Evolutionary conservation across 306 rosid species (phyloP), one percentile per base, ranked within the genome.

Genomic region (Heteromeles arbutifolia): DNA sequence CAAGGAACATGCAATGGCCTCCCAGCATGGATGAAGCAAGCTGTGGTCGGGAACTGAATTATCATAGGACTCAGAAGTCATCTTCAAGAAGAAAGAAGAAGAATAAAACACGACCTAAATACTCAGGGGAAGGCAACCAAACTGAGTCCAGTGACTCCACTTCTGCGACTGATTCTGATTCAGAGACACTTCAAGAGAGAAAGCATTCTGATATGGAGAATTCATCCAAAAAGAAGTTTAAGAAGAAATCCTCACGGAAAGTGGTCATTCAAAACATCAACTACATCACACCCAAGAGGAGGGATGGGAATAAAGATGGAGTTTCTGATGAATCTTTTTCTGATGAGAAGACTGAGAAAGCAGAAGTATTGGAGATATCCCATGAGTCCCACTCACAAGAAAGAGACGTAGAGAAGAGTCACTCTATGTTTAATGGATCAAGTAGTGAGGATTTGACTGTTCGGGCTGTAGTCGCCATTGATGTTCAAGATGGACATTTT

Each of bases 251-350:
- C 70, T 78, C 88, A 25, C 75, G 91, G 71, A 87, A 87, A 58
- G 89, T 87, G 78, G 88, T 87, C 67, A 89, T 89, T 87, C 88
- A 87, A 68, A 89, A 89, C 73, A 89, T 89, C 79, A 87, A 89
- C 81, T 89, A 89, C 85, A 83, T 89, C 79, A 83, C 89, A 66
- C 90, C 90, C 10, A 89, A 86, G 72, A 83, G 80, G 81, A 89
- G 82, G 78, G 85, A 85, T 83, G 89, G 89, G 53, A 85, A 83
- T 43, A 86, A 86, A 65, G 86, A 74, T 39, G 74, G 84, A 76
- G 83, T 11, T 74, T 81, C 87, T 29, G 86, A 81, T 83, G 90
- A 78, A 50, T 85, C 89, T 43, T 75, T 80, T 74, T 21, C 39
- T 8, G 83, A 82, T 74, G 87, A 79, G 62, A 77, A 63, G 67